Base-by-base conservation (phyloP, 495 filamentous ascomycete genomes). In the Cercophora sp. region DNA sequence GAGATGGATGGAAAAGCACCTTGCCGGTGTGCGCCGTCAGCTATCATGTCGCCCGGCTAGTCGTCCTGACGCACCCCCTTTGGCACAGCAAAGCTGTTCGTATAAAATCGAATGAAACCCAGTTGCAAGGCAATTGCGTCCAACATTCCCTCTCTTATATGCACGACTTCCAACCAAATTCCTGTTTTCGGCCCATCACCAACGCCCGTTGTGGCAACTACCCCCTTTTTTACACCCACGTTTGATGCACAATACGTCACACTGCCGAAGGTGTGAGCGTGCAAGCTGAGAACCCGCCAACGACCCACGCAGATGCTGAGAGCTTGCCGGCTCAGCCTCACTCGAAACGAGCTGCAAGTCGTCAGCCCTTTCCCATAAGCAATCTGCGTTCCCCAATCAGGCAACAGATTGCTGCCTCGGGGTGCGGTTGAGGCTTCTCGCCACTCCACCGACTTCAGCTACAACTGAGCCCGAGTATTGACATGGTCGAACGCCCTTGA, bases 301-400 rank as follows among this genome's bases (percentile, higher is more conserved):
- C n/a, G n/a, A n/a, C n/a, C n/a, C n/a, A n/a, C n/a, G n/a, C n/a
- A 16, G 8, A 22, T 47, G 34, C 44, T 15, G 13, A 16, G 19
- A 27, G 24, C 44, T 23, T n/a, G n/a, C 34, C 26, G 20, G 44
- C 44, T 47, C 44, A 47, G 44, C 44, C 44, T 47, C 44, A 22
- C 16, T 16, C 18, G 9, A 41, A 41, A 41, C 13, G 37, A 41
- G 37, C 18, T 15, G 9, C 19, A 10, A n/a, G 40, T 24, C 16
- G 41, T 44, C 41, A 44, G 41, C 41, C 41, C 41, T 24, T 27
- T 26, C 22, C n/a, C n/a, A n/a, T n/a, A n/a, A n/a, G n/a, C n/a
- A n/a, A n/a, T n/a, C n/a, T n/a, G n/a, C n/a, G n/a, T 23, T n/a
- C 27, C 44, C 44, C n/a, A 47, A 47, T 47, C 26, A 34, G 44